Evolutionary conservation across 176 grass and related monocot species (phyloP), one percentile per base, ranked within the genome.

Genomic region (Paspalum vaginatum): DNA sequence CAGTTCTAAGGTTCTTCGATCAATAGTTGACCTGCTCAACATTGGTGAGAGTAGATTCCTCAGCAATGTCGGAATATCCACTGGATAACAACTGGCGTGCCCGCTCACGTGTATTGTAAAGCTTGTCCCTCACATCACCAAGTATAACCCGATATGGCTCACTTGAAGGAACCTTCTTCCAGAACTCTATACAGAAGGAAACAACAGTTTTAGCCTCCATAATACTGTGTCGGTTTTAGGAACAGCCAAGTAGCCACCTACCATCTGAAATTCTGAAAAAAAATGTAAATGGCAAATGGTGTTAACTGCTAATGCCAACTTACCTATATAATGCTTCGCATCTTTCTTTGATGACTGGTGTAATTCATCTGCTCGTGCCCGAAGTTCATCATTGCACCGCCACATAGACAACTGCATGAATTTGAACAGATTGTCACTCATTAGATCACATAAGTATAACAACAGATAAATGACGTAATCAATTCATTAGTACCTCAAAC

Each of bases 371-470:
- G 80, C 86, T 59, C 49, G 58, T 12, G 69, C 66, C 18, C 74
- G 65, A 24, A 93, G 91, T 52, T 93, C 91, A 60, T 84, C 87
- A 60, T 46, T 93, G 68, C 87, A 93, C 0, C 91, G 81, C 91
- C 91, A 93, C 91, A 93, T 93, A 68, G 91, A 93, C 7, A 93
- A 25, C 91, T 89, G 73, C 9, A 82, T 6, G 7, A 21, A 51
- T 54, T 73, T 68, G 24, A 15, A 54, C 3, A 67, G 37, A 70
- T 13, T 62, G 16, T 49, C 58, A 78, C 51, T 18, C 58, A 39
- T 22, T 56, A 46, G 37, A 42, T 15, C 27, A 47, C 24, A 37
- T 48, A 46, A 77, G 25, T 37, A 47, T 54, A 6, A 41, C 43
- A 49, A 8, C 3, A 41, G 48, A 52, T 18, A 7, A 70, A 26